Percentiles rank a stretch among this genome's conserved stretches.
Evolutionary conservation across 495 filamentous ascomycete genomes (phyloP).

Genomic region (Penicillium flavigenum): DNA sequence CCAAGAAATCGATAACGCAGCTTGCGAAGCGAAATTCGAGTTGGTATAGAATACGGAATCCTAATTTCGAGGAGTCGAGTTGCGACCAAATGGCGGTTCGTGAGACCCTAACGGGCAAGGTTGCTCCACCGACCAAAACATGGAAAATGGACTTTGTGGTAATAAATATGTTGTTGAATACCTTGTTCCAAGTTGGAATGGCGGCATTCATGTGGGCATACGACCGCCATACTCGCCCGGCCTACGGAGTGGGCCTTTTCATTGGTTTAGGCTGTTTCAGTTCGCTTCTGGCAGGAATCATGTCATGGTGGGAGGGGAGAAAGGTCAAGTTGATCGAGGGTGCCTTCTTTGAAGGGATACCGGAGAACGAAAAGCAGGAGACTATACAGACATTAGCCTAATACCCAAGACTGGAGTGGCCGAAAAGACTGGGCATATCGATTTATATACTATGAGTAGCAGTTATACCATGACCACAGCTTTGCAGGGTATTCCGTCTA

Average conservation of each 20-base stretch:
- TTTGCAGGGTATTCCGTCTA: too few species aligned
- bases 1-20: not conserved
- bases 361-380: not conserved
- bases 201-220: slow-evolving; percentile 79
- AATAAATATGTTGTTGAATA: slow-evolving; percentile 73
- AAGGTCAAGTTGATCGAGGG: not conserved
- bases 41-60: not conserved
- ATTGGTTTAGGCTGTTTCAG: slow-evolving; percentile 68
- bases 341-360: not conserved
- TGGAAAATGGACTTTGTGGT: slow-evolving; percentile 84
- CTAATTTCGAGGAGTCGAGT: not conserved
- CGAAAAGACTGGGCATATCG: not conserved
- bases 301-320: slow-evolving; percentile 58
- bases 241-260: slow-evolving; percentile 73
- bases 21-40: not conserved
- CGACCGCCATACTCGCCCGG: slow-evolving; percentile 67
- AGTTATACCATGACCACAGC: too few species aligned
- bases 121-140: slow-evolving; percentile 50
- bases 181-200: slow-evolving; percentile 67
- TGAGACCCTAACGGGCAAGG: not conserved
- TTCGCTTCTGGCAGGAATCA: slow-evolving; percentile 65
- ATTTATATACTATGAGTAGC: not conserved
- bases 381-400: not conserved
- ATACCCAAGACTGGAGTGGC: not conserved
- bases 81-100: too few species aligned